Evolutionary conservation across 2,329 filamentous ascomycete species (phyloP).

Genomic region (Ramularia endophylla): DNA sequence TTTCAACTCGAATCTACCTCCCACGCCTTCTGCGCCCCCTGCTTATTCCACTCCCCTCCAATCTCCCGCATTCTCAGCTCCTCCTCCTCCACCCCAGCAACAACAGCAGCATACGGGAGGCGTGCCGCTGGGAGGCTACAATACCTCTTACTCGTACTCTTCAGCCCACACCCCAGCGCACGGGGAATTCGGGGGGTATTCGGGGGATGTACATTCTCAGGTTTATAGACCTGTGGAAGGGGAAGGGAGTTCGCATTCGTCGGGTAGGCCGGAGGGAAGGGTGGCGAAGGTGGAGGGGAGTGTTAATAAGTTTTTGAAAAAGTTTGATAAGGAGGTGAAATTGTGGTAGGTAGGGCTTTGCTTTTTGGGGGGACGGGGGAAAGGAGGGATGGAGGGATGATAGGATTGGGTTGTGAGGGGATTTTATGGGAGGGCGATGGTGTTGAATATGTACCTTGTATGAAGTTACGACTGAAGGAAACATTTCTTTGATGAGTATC

Average conservation of each 20-base stretch:
- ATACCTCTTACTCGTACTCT: conserved; percentile 46
- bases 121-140: conserved; percentile 41
- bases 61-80: conserved; percentile 35
- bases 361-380: no score
- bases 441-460: no score
- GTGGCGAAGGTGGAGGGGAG: conserved; percentile 9
- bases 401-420: no score
- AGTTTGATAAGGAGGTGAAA: conserved; percentile 14
- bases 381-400: no score
- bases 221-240: conserved; percentile 62
- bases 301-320: conserved; percentile 11
- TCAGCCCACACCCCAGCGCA: conserved; percentile 25
- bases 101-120: conserved; percentile 10
- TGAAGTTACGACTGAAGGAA: no score
- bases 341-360: conserved; percentile 12
- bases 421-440: no score
- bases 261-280: conserved; percentile 4
- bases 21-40: conserved; percentile 30
- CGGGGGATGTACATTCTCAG: conserved; percentile 56
- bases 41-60: conserved; percentile 32
- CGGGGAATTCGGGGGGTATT: conserved; percentile 37
- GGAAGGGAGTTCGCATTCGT: conserved; percentile 42
- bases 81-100: conserved; percentile 31
- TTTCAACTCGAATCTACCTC: conserved; percentile 22
- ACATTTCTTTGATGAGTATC: no score